phyloP scores from a whole-genome alignment of 768 basidiomycete species.

The Suillus subluteus region DNA sequence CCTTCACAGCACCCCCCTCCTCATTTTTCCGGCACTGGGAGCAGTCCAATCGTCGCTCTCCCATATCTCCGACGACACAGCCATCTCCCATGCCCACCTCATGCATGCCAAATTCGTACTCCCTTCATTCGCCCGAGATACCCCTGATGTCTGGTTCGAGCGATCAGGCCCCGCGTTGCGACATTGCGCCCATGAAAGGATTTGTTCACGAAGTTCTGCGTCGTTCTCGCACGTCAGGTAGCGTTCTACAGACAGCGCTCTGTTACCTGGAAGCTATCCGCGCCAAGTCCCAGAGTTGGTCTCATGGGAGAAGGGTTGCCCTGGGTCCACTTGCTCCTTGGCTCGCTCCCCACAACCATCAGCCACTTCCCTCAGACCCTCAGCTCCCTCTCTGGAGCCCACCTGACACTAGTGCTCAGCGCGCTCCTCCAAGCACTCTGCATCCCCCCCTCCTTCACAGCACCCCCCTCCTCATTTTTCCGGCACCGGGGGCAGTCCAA shows the following conservation, averaged over 20 bases:
- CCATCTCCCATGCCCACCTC: constrained; percentile 34
- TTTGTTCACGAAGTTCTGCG: constrained; percentile 91
- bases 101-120: constrained; percentile 29
- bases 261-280: constrained; percentile 88
- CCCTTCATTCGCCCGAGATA: constrained; percentile 23
- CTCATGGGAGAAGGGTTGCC: constrained; percentile 49
- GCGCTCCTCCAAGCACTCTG: no score
- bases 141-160: constrained; percentile 19
- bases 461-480: no score
- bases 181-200: constrained; percentile 62
- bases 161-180: constrained; percentile 26
- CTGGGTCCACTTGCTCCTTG: constrained; percentile 42
- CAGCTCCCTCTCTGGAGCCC: no score
- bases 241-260: constrained; percentile 83
- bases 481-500: no score
- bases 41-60: no score
- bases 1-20: no score
- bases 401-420: no score
- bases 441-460: no score
- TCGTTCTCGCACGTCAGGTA: constrained; percentile 82
- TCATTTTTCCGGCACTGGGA: no score
- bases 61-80: constrained; percentile 53
- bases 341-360: no score
- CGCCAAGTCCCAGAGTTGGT: constrained; percentile 66
- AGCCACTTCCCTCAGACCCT: no score